Conservation (phyloP, 2,329 filamentous ascomycete species). For the Scorias spongiosa region DNA sequence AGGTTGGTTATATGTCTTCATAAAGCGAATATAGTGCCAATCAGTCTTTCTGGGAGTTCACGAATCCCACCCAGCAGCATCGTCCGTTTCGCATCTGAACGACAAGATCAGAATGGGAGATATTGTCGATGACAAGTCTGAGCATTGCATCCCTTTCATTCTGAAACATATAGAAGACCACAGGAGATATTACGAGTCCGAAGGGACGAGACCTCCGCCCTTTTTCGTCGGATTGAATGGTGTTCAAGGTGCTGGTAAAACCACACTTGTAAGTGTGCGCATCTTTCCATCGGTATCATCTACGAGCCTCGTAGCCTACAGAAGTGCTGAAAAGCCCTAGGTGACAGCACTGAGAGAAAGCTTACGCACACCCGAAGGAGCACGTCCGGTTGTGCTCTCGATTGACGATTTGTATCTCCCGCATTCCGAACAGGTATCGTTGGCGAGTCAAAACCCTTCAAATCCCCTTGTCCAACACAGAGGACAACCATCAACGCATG, state of each 20-base stretch:
- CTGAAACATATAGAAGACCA: conserved; percentile 43
- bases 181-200: conserved; percentile 24
- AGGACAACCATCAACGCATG: conserved; percentile 74
- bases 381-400: conserved; percentile 46
- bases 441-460: conserved; percentile 48
- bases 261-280: conserved; percentile 50
- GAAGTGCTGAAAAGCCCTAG: neutral
- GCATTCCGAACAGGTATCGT: conserved; percentile 49
- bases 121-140: conserved; percentile 63
- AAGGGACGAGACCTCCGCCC: conserved; percentile 35
- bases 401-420: conserved; percentile 83
- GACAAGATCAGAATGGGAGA: conserved; percentile 24
- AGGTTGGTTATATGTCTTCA: too few species aligned
- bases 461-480: conserved; percentile 69
- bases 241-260: conserved; percentile 85
- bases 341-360: neutral
- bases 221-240: conserved; percentile 84
- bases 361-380: neutral
- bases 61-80: too few species aligned
- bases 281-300: neutral
- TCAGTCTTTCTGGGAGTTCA: too few species aligned
- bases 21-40: too few species aligned
- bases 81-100: neutral
- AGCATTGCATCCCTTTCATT: conserved; percentile 65
- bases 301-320: neutral